A percentile compares a stretch with the other conserved stretches of the same genome.
Evolutionary conservation across 2,329 filamentous ascomycete species (phyloP).

Genomic region (Sporothrix pseudoabietina): DNA sequence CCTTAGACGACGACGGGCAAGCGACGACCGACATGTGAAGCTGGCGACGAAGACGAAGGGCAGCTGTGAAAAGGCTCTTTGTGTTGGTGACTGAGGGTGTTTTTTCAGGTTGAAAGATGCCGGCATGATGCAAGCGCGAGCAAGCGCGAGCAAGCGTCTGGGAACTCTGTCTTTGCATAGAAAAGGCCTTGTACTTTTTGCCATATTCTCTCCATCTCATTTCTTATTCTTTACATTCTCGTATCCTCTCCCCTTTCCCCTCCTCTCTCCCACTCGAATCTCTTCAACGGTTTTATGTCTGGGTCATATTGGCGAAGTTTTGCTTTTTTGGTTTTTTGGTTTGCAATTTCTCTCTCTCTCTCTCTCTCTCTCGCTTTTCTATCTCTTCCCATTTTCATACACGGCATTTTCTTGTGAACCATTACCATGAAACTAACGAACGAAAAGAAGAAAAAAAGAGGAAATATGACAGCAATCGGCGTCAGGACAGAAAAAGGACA

Average conservation of each 20-base stretch:
- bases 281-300: constrained; percentile 19
- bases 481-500: constrained; percentile 21
- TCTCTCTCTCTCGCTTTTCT: background rate
- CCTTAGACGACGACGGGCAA: constrained; percentile 47
- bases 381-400: background rate
- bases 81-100: background rate
- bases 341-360: background rate
- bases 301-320: constrained; percentile 18
- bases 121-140: background rate
- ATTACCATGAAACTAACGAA: background rate
- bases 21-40: background rate
- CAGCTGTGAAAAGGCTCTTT: background rate
- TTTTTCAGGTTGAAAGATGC: background rate
- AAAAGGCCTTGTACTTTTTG: constrained; percentile 7
- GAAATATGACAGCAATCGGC: constrained; percentile 6
- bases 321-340: background rate
- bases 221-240: background rate
- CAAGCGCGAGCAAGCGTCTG: background rate
- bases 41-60: background rate
- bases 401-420: constrained; percentile 12
- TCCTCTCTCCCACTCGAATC: background rate
- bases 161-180: constrained; percentile 5
- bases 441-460: background rate
- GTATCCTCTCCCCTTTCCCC: background rate
- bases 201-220: background rate